Evolutionary conservation across 495 filamentous ascomycete genomes (phyloP), one percentile per base, ranked within the genome.

Genomic region (Chaetomium fimeti): DNA sequence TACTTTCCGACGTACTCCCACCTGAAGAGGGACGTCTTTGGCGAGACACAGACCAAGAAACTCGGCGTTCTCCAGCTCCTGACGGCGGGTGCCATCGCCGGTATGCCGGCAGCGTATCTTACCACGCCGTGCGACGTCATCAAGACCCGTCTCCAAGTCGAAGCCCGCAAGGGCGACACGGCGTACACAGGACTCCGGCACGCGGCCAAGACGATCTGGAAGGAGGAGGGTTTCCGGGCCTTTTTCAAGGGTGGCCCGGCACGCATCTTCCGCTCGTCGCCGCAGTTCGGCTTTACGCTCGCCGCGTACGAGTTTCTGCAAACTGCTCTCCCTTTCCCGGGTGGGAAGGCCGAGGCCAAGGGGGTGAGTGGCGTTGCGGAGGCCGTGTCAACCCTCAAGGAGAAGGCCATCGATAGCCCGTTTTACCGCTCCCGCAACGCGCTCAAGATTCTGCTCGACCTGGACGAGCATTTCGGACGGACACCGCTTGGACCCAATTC

Each of bases 231-330:
- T 18, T 91, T 96, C 81, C 84, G 84, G 68, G 94, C 94, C 48
- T 98, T 98, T 84, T 98, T 97, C 87, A 98, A 98, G 79, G 94
- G 94, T 63, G 94, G 94, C 0, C 92, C 94, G 7, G 94, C 94
- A 16, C 91, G 94, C 80, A 92, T 98, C 67, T 64, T 98, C 70
- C 88, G 94, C 68, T 96, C 91, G 5, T 97, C 92, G 1, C 94
- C 94, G 24, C 94, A 98, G 72, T 98, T 98, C 78, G 94, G 94
- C 62, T 98, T 97, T 79, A 98, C 94, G 3, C 85, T 98, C 11
- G 94, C 94, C 5, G 89, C 89, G 11, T 98, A 98, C 75, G 94
- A 98, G 75, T 80, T 98, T 28, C 81, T 98, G 55, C 91, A 97
- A 81, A 90, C 85, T 60, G 47, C 85, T 59, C 77, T 98, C 47